These are phyloP conservation scores for Zalerion maritima DNA, from an alignment of 495 filamentous ascomycete genomes.

Conservation along the genomic window DNA sequence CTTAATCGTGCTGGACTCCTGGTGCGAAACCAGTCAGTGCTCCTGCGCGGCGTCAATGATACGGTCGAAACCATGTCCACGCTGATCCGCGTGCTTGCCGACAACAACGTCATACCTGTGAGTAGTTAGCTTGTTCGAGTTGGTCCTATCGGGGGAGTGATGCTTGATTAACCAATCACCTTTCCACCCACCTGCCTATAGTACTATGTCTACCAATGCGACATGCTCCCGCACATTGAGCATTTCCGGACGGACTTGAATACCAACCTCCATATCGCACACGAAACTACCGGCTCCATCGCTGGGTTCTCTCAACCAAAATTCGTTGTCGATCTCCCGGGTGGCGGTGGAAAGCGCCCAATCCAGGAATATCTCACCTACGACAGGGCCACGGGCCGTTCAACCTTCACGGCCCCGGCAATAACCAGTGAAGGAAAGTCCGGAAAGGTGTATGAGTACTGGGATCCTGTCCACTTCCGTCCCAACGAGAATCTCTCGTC, in stretches of 20 bases:
- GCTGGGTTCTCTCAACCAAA: conserved; percentile 45
- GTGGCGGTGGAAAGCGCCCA: conserved; percentile 44
- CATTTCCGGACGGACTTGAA: conserved; percentile 45
- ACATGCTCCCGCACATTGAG: conserved; percentile 41
- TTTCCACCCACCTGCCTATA: conserved; percentile 6
- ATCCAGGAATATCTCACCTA: conserved; percentile 36
- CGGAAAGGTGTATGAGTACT: conserved; percentile 38
- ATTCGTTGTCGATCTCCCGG: conserved; percentile 47
- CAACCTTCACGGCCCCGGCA: conserved; percentile 37
- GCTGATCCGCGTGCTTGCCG: conserved; percentile 36
- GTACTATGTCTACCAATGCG: conserved; percentile 47
- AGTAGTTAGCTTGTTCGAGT: conserved; percentile 5
- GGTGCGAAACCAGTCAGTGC: conserved; percentile 36
- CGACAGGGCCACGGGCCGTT: conserved; percentile 32
- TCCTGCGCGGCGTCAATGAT: conserved; percentile 43
- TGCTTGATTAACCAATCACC: background rate
- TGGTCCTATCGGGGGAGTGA: background rate
- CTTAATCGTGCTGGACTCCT: conserved; percentile 35
- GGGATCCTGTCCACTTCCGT: conserved; percentile 31
- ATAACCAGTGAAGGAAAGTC: conserved; percentile 29
- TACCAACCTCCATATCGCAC: conserved; percentile 39
- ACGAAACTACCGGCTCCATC: conserved; percentile 37
- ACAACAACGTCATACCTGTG: conserved; percentile 39
- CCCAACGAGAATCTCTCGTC: too few species aligned
- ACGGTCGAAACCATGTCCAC: conserved; percentile 32